Base-by-base conservation (phyloP, 2,329 filamentous ascomycete genomes). In the Lomentospora prolificans region DNA sequence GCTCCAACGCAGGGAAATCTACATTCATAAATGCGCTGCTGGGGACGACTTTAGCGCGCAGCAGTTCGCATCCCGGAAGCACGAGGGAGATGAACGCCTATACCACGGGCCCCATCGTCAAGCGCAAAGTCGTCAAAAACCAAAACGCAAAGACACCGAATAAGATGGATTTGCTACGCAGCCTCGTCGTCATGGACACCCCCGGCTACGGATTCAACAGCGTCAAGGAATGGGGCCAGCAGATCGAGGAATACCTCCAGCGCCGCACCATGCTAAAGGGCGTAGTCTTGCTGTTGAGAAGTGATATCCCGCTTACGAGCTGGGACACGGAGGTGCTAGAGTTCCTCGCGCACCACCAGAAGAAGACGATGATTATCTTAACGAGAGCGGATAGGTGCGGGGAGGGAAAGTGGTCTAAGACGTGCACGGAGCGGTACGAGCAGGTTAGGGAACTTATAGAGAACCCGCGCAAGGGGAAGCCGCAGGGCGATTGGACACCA, bases 1-100 rank as follows among this genome's bases (percentile, higher is more conserved):
- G 91, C 63, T 90, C 89, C 61, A 95, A 95, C 66, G 89, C 90
- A 44, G 90, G 90, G 65, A 95, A 95, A 68, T 94, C 89, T 1
- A 89, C 89, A 14, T 87, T 95, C 61, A 85, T 95, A 70, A 95
- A 95, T 65, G 86, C 87, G 17, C 78, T 95, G 31, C 81, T 85
- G 2, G 84, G 84, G 31, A 60, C 63, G 3, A 63, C 66, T 24
- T 66, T 77, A 4, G 80, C 80, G 10, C 70, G 73, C 51, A 77
- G 78, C 24, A 79, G 77, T 63, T 66, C 70, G 14, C 69, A 67
- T 19, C 76, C 79, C 0, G 80, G 80, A 8, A 75, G 72, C 61
- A 83, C 80, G 1, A 73, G 69, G 31, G 72, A 75, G 28, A 75
- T 83, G 67, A 83, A 82, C 62, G 77, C 72, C 27, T 83, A 77